A percentile compares a stretch with the other conserved stretches of the same genome.
phyloP scores from a whole-genome alignment of 2,329 filamentous ascomycete genomes.

The Beauveria scarabaeidicola region DNA sequence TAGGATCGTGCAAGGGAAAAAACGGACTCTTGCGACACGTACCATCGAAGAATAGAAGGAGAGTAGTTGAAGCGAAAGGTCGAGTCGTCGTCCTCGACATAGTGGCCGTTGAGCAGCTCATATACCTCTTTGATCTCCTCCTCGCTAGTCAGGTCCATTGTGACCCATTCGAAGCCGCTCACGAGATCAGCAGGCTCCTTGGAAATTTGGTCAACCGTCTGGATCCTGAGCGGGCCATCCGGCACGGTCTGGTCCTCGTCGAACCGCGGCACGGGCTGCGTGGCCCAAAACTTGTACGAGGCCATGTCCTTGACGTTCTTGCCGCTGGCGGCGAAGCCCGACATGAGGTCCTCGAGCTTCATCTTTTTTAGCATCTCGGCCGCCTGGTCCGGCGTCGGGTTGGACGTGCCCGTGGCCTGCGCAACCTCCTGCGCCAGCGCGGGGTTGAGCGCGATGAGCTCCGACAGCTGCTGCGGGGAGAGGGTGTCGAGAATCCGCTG shows the following conservation, averaged over 20 bases:
- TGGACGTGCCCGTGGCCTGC: slow-evolving; percentile 26
- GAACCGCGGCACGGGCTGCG: slow-evolving; percentile 88
- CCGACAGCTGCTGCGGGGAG: slow-evolving; percentile 48
- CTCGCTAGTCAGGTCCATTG: slow-evolving; percentile 73
- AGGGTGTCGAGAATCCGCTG: slow-evolving; percentile 46
- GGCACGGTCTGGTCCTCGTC: slow-evolving; percentile 47
- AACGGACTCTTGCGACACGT: slow-evolving; percentile 19
- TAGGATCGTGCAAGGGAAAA: not conserved
- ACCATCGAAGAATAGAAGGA: slow-evolving; percentile 81
- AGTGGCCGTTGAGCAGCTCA: slow-evolving; percentile 84
- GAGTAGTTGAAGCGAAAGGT: slow-evolving; percentile 99
- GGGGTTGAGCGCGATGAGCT: slow-evolving; percentile 66
- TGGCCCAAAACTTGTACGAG: slow-evolving; percentile 97
- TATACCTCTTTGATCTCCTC: slow-evolving; percentile 82
- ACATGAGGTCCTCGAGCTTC: slow-evolving; percentile 64
- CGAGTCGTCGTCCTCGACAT: slow-evolving; percentile 93
- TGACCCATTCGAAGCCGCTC: slow-evolving; percentile 88
- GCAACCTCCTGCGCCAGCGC: slow-evolving; percentile 54
- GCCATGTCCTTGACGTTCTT: slow-evolving; percentile 96
- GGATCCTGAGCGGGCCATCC: slow-evolving; percentile 78
- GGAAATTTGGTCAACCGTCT: slow-evolving; percentile 69
- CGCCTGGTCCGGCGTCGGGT: slow-evolving; percentile 33
- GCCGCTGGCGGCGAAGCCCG: slow-evolving; percentile 63
- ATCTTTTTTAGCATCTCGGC: slow-evolving; percentile 52
- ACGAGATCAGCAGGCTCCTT: slow-evolving; percentile 68